These are phyloP conservation scores for Calocera cornea DNA, from an alignment of 768 basidiomycete genomes.

Conservation along the genomic window DNA sequence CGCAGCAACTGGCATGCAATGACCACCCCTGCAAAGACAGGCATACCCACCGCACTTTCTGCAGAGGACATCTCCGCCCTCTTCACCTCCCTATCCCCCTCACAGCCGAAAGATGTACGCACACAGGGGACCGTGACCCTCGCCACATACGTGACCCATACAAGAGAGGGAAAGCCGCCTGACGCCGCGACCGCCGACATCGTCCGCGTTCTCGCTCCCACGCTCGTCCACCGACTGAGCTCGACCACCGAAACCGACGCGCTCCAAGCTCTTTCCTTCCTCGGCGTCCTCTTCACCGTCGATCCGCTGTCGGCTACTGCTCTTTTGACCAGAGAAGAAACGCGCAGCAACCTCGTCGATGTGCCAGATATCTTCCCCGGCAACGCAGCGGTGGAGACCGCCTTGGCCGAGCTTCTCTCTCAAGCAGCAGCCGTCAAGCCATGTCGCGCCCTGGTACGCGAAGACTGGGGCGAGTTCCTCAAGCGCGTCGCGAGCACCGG, in stretches of 20 bases:
- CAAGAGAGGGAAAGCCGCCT: slow-evolving; percentile 24
- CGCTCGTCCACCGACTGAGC: slow-evolving; percentile 37
- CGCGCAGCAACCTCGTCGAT: slow-evolving; percentile 16
- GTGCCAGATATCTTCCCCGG: not conserved
- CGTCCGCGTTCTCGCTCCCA: slow-evolving; percentile 37
- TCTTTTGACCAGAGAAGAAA: slow-evolving; percentile 50
- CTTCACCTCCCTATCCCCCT: slow-evolving; percentile 32
- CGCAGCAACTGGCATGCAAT: not conserved
- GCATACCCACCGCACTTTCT: not conserved
- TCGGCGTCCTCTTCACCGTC: slow-evolving; percentile 75
- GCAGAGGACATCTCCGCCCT: not conserved
- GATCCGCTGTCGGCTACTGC: slow-evolving; percentile 52
- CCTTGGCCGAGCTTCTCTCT: slow-evolving; percentile 58
- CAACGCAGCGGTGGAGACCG: slow-evolving; percentile 49
- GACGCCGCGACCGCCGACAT: slow-evolving; percentile 37
- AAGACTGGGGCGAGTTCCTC: slow-evolving; percentile 17
- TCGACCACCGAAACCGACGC: slow-evolving; percentile 42
- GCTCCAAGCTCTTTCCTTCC: slow-evolving; percentile 46
- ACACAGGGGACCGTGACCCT: slow-evolving; percentile 61
- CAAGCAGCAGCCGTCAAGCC: slow-evolving; percentile 63
- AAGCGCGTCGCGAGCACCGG: not conserved
- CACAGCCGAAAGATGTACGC: slow-evolving; percentile 32
- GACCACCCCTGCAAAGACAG: not conserved
- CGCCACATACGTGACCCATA: slow-evolving; percentile 51
- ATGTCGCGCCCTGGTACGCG: slow-evolving; percentile 45